Evolutionary conservation across 164 flowering plant genomes (phyloP), one percentile per base, ranked within the genome.

Genomic region (Dillenia turbinata): DNA sequence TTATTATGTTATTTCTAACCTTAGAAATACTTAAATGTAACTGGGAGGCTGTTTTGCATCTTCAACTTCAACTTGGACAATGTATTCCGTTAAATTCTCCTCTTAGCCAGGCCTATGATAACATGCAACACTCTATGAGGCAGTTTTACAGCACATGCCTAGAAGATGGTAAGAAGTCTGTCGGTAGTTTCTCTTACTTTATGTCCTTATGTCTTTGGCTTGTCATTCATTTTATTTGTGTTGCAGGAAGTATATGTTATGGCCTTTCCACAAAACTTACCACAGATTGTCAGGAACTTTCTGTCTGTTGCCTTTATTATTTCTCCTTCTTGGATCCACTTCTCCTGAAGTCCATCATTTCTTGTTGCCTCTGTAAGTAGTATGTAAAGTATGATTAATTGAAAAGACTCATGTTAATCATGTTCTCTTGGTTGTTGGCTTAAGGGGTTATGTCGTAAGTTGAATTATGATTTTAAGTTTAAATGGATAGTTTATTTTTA

Each of bases 191-290:
- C 8, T 60, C 26, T 59, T 62, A 12, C 19, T 26, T 51, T 24
- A 43, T 67, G 33, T 26, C 33, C 49, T 49, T 43, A 17, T 49
- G 9, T 55, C 52, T 45, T 48, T 60, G 51, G 15, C 14, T 57
- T 59, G 45, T 61, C 13, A 15, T 55, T 16, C 15, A 47, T 10
- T n/a, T 45, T 19, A 16, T 63, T 55, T 17, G 16, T 76, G 19
- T 73, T 71, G 69, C 89, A 91, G 96, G 83, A 59, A 63, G 46
- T 22, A 56, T 67, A 45, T 47, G 46, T 24, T 79, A 77, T 82
- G 95, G 97, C 17, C 93, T 96, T 65, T 94, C 91, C 69, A 40
- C 77, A 47, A 81, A 64, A 74, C 95, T 91, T 62, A 66, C 92
- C 3, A 77, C 63, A 66, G 96, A 88, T 54, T 76, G 78, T 63